phyloP scores from a whole-genome alignment of 2,329 filamentous ascomycete genomes.

The Penicillium crustosum region DNA sequence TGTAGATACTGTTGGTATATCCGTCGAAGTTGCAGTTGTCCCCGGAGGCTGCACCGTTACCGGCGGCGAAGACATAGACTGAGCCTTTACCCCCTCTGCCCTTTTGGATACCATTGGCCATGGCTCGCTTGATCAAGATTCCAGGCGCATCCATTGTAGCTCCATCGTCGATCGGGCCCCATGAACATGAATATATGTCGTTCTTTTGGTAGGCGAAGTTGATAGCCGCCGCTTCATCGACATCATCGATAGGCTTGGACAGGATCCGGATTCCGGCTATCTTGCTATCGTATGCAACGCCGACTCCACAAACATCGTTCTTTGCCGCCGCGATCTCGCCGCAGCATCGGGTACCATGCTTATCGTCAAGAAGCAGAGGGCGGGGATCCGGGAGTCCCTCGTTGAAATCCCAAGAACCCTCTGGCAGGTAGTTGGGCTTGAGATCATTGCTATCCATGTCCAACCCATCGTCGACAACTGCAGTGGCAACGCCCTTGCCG shows the following conservation, averaged over 20 bases:
- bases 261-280: slow-evolving; percentile 91
- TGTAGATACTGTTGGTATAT: slow-evolving; percentile 99
- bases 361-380: slow-evolving; percentile 80
- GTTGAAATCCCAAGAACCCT: slow-evolving; percentile 95
- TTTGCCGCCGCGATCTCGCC: slow-evolving; percentile 90
- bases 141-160: slow-evolving; percentile 91
- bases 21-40: slow-evolving; percentile 99
- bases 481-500: slow-evolving; percentile 82
- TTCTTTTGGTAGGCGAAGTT: slow-evolving; percentile 91
- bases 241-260: slow-evolving; percentile 84
- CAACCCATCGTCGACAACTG: slow-evolving; percentile 92
- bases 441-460: slow-evolving; percentile 95
- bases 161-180: slow-evolving; percentile 94
- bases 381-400: slow-evolving; percentile 75
- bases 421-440: slow-evolving; percentile 88
- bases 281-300: slow-evolving; percentile 87
- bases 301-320: slow-evolving; percentile 93
- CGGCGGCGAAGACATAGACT: slow-evolving; percentile 94
- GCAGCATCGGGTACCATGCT: slow-evolving; percentile 89
- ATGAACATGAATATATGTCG: slow-evolving; percentile 97
- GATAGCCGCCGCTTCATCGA: slow-evolving; percentile 87
- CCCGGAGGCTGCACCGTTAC: slow-evolving; percentile 80
- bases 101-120: slow-evolving; percentile 88
- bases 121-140: slow-evolving; percentile 81
- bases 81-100: slow-evolving; percentile 81